Evolutionary conservation across 257 asterid genomes (phyloP).

Genomic region (Gynochthodes officinalis): DNA sequence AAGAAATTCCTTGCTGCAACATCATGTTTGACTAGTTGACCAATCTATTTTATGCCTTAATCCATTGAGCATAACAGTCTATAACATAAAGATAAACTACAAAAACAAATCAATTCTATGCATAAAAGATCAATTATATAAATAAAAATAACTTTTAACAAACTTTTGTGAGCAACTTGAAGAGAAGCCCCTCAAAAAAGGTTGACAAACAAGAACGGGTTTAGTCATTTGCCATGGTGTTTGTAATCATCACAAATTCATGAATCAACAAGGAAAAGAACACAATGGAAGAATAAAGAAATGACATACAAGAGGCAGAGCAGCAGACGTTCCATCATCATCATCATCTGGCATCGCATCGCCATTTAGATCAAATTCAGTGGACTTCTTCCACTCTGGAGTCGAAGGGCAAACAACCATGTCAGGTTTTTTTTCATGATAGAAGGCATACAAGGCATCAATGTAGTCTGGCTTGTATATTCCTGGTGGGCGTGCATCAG

Average conservation of each 20-base stretch:
- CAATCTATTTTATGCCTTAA: background rate
- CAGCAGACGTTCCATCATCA: slow-evolving; percentile 70
- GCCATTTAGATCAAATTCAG: slow-evolving; percentile 94
- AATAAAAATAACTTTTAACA: too few species aligned
- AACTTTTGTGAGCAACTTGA: background rate
- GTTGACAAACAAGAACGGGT: background rate
- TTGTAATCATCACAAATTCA: background rate
- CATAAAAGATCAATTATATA: too few species aligned
- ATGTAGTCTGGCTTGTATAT: slow-evolving; percentile 89
- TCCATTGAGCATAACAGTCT: background rate
- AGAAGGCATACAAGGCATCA: slow-evolving; percentile 75
- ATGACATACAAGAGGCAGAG: slow-evolving; percentile 50
- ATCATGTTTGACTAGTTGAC: background rate
- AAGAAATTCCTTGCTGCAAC: background rate
- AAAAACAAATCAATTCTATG: too few species aligned
- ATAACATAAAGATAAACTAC: background rate
- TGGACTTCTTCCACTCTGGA: slow-evolving; percentile 94
- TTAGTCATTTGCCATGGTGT: background rate
- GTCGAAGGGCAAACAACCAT: slow-evolving; percentile 73
- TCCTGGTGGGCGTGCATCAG: slow-evolving; percentile 98
- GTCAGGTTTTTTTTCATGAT: slow-evolving; percentile 91
- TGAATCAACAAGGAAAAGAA: background rate
- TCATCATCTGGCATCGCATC: slow-evolving; percentile 96
- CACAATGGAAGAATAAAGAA: background rate
- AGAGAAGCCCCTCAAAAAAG: background rate